These are phyloP conservation scores for Lachnellula occidentalis DNA, from an alignment of 2,329 filamentous ascomycete species.

Conservation along the genomic window DNA sequence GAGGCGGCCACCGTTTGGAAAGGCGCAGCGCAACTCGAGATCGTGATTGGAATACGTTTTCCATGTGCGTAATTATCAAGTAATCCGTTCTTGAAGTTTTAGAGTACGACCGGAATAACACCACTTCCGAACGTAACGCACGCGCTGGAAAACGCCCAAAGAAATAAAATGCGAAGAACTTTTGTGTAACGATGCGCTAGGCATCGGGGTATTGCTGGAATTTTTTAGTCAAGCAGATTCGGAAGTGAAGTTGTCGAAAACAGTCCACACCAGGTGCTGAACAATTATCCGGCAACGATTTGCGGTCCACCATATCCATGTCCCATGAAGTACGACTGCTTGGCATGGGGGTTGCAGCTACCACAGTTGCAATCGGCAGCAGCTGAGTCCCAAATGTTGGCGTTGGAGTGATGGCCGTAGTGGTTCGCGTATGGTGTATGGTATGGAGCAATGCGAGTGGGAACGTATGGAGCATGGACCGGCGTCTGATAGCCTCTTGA, in stretches of 20 bases:
- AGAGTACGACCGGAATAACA: conserved; percentile 18
- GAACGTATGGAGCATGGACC: conserved; percentile 32
- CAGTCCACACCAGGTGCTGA: background rate
- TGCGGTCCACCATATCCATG: conserved; percentile 41
- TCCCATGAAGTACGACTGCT: conserved; percentile 43
- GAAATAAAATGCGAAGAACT: conserved; percentile 27
- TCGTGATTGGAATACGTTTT: conserved; percentile 24
- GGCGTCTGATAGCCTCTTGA: conserved; percentile 33
- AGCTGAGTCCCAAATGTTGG: conserved; percentile 41
- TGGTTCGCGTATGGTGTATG: conserved; percentile 43
- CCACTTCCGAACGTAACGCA: conserved; percentile 27
- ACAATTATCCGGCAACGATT: conserved; percentile 37
- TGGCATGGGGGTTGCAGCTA: conserved; percentile 40
- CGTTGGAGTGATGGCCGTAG: conserved; percentile 32
- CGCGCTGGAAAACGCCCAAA: conserved; percentile 23
- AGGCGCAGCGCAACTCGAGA: conserved; percentile 33
- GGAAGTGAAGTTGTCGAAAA: conserved; percentile 4
- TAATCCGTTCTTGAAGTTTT: conserved; percentile 19
- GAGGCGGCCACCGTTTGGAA: conserved; percentile 29
- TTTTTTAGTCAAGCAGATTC: conserved; percentile 3
- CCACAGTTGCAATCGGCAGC: conserved; percentile 41
- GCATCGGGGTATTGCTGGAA: conserved; percentile 20
- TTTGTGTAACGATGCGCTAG: conserved; percentile 25
- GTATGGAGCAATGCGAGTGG: conserved; percentile 41
- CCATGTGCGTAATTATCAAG: conserved; percentile 25